Evolutionary conservation across 2,329 filamentous ascomycete species (phyloP), one percentile per base, ranked within the genome.

Genomic region (Cordyceps fumosorosea): DNA sequence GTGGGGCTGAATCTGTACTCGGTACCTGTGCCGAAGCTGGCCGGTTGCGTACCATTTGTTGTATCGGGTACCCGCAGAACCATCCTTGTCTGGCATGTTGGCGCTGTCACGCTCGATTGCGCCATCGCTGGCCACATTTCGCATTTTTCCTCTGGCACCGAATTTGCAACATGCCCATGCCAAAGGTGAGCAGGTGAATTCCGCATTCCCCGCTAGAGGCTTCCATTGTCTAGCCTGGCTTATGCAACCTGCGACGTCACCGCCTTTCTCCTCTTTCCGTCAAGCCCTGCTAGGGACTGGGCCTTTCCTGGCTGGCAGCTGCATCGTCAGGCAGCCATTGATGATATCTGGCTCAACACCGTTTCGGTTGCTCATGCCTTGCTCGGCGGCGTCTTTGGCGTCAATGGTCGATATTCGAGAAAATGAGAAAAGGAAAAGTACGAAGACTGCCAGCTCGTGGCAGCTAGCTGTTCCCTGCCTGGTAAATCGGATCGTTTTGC

Each of bases 111-210:
- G 57, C 34, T 20, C 37, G 47, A 60, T 60, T 37, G 57, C 57
- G 57, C 57, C 57, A 60, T 60, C 57, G 57, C 57, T 16, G 32
- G 32, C 45, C 47, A 18, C 32, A 42, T 57, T 57, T 48, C 40
- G 34, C 20, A 55, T 42, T 44, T 42, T 47, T 22, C n/a, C n/a
- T 47, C n/a, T 42, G n/a, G 26, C 47, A 37, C 34, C 12, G 10
- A 10, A 34, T 34, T 11, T 34, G 32, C 32, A 34, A 34, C 32
- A 34, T 4, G 10, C 32, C 32, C 32, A 34, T 34, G 32, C 32
- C 32, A 34, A 34, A 34, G 32, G 11, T 11, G 32, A 34, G 16
- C 14, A 34, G 32, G 11, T 34, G 32, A 34, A 42, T 42, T 45
- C 34, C 18, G 44, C 14, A 53, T 12, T 42, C 12, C 10, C 14